Conservation (phyloP, 1,139 yeast species). For the Protomyces macrosporus region DNA sequence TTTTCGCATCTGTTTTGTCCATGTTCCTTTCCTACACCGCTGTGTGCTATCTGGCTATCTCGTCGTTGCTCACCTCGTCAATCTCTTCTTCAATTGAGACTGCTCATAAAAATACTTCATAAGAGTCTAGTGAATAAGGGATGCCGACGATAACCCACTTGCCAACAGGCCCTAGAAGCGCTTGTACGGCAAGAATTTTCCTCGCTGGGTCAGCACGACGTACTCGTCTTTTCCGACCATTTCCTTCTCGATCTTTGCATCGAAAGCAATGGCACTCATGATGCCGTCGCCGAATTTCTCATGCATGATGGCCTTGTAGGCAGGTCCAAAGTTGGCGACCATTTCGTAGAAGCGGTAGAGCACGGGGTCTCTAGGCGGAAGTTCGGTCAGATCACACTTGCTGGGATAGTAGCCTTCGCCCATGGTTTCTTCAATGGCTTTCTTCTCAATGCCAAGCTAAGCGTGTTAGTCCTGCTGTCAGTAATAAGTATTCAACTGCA, state of each 20-base stretch:
- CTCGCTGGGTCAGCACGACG: constrained; percentile 33
- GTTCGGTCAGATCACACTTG: constrained; percentile 14
- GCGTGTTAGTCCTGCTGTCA: neutral
- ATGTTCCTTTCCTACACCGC: too few species aligned
- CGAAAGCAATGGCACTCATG: constrained; percentile 33
- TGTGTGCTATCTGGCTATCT: too few species aligned
- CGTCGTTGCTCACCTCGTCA: too few species aligned
- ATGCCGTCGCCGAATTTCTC: constrained; percentile 34
- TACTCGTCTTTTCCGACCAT: constrained; percentile 32
- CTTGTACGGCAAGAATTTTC: constrained; percentile 32
- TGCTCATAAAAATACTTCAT: too few species aligned
- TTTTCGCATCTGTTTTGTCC: too few species aligned
- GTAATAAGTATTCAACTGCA: constrained; percentile 30
- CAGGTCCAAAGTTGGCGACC: constrained; percentile 32
- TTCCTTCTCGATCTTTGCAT: constrained; percentile 33
- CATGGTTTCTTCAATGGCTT: constrained; percentile 28
- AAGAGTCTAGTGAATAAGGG: too few species aligned
- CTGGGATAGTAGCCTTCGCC: constrained; percentile 13
- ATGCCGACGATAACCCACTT: too few species aligned
- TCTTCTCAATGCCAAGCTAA: constrained; percentile 29
- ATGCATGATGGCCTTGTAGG: constrained; percentile 32
- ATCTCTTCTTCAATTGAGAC: too few species aligned
- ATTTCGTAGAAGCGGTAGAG: constrained; percentile 32
- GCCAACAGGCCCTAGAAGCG: constrained; percentile 27
- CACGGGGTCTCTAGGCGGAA: constrained; percentile 31